phyloP scores from a whole-genome alignment of 768 basidiomycete species.

The Fibroporia radiculosa region DNA sequence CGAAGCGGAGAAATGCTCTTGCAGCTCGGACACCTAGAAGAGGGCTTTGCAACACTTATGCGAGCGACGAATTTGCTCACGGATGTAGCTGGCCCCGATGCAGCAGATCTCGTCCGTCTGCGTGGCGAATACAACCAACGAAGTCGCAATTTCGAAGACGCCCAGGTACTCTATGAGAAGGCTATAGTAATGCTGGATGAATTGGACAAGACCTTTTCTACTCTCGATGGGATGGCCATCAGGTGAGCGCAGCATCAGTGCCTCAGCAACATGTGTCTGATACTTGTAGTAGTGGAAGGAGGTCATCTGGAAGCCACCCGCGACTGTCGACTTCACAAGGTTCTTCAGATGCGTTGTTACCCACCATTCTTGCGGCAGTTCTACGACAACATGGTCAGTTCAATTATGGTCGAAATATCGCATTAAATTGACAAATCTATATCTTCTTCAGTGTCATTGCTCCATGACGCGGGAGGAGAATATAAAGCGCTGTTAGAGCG shows the following conservation, averaged over 20 bases:
- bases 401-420: not conserved
- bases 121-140: constrained; percentile 45
- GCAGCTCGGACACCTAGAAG: constrained; percentile 49
- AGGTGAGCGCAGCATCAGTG: constrained; percentile 11
- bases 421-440: not conserved
- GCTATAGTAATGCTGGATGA: constrained; percentile 55
- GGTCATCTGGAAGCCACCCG: constrained; percentile 13
- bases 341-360: constrained; percentile 44
- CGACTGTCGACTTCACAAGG: constrained; percentile 3
- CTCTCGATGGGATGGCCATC: constrained; percentile 46
- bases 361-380: constrained; percentile 51
- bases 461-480: constrained; percentile 46
- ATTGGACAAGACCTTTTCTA: constrained; percentile 46
- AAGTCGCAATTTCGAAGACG: constrained; percentile 34
- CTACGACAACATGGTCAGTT: constrained; percentile 62
- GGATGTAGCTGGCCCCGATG: constrained; percentile 45
- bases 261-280: not conserved
- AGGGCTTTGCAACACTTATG: constrained; percentile 47
- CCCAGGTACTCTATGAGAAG: constrained; percentile 45
- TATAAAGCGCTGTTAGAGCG: constrained; percentile 50
- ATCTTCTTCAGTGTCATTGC: constrained; percentile 49
- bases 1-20: constrained; percentile 65
- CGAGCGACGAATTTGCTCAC: constrained; percentile 40
- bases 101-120: constrained; percentile 49
- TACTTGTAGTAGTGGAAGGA: constrained; percentile 5